Conservation (phyloP, 2,329 filamentous ascomycete species). For the Talaromyces islandicus region DNA sequence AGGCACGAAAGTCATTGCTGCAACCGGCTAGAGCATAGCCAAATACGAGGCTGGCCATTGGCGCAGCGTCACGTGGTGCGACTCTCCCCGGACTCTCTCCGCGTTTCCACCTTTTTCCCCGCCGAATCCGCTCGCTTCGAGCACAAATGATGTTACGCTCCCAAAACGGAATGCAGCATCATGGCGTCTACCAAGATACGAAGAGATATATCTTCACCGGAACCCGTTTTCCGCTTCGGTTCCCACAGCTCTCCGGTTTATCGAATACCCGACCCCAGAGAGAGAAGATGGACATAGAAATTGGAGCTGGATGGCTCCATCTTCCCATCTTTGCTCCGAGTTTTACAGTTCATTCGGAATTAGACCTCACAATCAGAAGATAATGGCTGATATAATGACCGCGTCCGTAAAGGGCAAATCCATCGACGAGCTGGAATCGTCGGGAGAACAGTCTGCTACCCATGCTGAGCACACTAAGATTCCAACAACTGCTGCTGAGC, state of each 20-base stretch:
- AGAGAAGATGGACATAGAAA: not conserved
- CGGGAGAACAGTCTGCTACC: not conserved
- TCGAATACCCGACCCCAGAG: not conserved
- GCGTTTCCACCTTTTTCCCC: not conserved
- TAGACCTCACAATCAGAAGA: not conserved
- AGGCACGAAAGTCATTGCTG: not conserved
- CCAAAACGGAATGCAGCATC: not conserved
- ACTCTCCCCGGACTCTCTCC: not conserved
- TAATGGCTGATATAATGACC: not conserved
- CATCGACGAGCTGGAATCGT: not conserved
- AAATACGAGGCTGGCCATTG: not conserved
- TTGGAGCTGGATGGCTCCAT: not conserved
- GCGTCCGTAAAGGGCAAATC: not conserved
- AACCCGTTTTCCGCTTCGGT: not conserved
- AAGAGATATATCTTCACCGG: not conserved
- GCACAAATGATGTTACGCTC: not conserved
- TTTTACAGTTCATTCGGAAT: not conserved
- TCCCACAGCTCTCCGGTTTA: not conserved
- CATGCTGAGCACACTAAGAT: not conserved
- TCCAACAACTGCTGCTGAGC: slow-evolving; percentile 10
- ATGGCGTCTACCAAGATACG: not conserved
- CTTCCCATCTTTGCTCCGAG: not conserved
- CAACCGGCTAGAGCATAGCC: not conserved
- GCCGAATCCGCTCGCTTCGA: not conserved
- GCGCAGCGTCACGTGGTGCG: not conserved